A percentile compares a stretch with the other conserved stretches of the same genome.
Evolutionary conservation across 768 basidiomycete genomes (phyloP).

Genomic region (Suillus tomentosus): DNA sequence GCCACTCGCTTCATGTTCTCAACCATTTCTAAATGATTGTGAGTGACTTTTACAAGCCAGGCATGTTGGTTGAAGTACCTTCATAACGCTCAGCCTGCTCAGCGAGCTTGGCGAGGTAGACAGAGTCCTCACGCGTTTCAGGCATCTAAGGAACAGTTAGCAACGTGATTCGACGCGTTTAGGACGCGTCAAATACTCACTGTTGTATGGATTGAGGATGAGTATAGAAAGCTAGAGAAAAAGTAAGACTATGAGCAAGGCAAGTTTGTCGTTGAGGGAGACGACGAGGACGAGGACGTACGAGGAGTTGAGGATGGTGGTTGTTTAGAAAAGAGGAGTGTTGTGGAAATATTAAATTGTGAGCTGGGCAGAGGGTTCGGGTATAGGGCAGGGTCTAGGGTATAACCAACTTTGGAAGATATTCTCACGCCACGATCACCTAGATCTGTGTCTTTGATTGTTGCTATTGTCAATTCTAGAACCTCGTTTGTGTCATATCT

Average conservation of each 20-base stretch:
- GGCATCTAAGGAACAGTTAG: conserved; percentile 57
- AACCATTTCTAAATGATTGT: conserved; percentile 77
- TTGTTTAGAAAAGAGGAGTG: conserved; percentile 46
- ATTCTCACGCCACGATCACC: conserved; percentile 30
- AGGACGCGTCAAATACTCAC: conserved; percentile 46
- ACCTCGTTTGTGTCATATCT: conserved; percentile 1
- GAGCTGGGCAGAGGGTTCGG: conserved; percentile 74
- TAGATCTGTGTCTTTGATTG: conserved; percentile 12
- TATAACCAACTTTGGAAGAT: conserved; percentile 21
- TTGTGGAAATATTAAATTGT: conserved; percentile 63
- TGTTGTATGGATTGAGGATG: conserved; percentile 33
- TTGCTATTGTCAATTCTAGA: conserved; percentile 16
- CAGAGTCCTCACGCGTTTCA: conserved; percentile 88
- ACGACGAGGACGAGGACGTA: conserved; percentile 44
- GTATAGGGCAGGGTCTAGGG: conserved; percentile 43
- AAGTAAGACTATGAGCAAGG: conserved; percentile 37
- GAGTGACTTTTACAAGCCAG: conserved; percentile 9
- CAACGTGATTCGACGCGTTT: conserved; percentile 36
- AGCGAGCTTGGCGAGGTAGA: conserved; percentile 99
- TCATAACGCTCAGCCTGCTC: conserved; percentile 99
- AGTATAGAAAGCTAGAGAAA: conserved; percentile 20
- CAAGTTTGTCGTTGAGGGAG: conserved; percentile 33
- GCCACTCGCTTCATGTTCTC: conserved; percentile 99
- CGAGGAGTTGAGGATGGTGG: conserved; percentile 46
- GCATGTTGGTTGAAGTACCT: conserved; percentile 49